Conservation (phyloP, 495 filamentous ascomycete genomes). For the Xeromyces bisporus region DNA sequence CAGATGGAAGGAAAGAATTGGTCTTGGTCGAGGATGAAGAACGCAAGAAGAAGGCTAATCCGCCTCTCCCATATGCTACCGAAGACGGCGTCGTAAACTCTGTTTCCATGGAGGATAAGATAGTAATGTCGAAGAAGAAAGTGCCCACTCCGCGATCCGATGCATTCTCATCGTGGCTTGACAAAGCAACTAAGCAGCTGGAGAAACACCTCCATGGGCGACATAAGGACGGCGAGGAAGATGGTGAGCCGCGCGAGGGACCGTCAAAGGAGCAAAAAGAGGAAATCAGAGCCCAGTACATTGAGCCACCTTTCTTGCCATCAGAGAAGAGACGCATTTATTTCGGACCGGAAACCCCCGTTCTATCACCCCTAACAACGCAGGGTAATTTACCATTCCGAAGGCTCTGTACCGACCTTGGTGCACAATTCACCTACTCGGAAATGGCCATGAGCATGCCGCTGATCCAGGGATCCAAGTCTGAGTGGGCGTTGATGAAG, state of each 20-base stretch:
- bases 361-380: slow-evolving; percentile 77
- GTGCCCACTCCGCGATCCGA: slow-evolving; percentile 53
- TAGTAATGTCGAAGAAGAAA: slow-evolving; percentile 49
- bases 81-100: slow-evolving; percentile 61
- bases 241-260: slow-evolving; percentile 16
- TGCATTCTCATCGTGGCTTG: slow-evolving; percentile 56
- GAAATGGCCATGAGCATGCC: slow-evolving; percentile 95
- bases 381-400: slow-evolving; percentile 97
- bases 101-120: slow-evolving; percentile 45
- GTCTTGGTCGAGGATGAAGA: slow-evolving; percentile 44
- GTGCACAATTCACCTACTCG: slow-evolving; percentile 87
- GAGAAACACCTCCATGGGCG: slow-evolving; percentile 30
- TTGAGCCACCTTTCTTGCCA: slow-evolving; percentile 68
- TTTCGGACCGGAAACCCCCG: slow-evolving; percentile 81
- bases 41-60: slow-evolving; percentile 24
- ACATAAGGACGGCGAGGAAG: slow-evolving; percentile 6
- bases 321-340: slow-evolving; percentile 89
- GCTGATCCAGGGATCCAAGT: slow-evolving; percentile 75
- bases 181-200: slow-evolving; percentile 37
- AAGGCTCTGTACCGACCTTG: slow-evolving; percentile 74
- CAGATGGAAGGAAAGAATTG: slow-evolving; percentile 69
- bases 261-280: slow-evolving; percentile 23
- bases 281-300: slow-evolving; percentile 62
- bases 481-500: slow-evolving; percentile 89
- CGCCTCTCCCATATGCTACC: slow-evolving; percentile 17